Base-by-base conservation (phyloP, 257 asterid species). In the Capsicum chinense region DNA sequence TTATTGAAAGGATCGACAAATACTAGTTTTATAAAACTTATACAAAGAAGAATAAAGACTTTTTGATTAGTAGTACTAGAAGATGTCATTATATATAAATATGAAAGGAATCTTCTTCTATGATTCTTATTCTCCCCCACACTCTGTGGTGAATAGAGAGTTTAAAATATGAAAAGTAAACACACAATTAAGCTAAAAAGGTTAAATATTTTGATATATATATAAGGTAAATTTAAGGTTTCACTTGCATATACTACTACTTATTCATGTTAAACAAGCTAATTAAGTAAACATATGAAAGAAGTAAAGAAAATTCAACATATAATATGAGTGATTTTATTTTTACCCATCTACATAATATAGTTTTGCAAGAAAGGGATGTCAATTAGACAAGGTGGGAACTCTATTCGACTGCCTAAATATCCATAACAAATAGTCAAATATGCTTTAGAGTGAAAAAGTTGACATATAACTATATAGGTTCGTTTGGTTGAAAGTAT, bases 351-450 rank as follows among this genome's bases (percentile, higher is more conserved):
- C 3, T n/a, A 60, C 9, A 19, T 4, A 60, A 1, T 60, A 21
- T 19, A 9, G 0, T 4, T 9, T 63, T 62, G 21, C 9, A 63
- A 0, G 1, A 0, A 21, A 63, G 9, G 1, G 0, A 63, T 10
- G 0, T 4, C 35, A 62, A 60, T n/a, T 0, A 13, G 6, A 0
- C 1, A 19, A 19, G 26, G 0, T 4, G 0, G 14, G 14, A 60
- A 60, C 67, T 60, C 7, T 39, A 39, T 39, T 39, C 42, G 42
- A 39, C 42, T 39, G 42, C 42, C 42, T 2, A 39, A 39, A 39
- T 2, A 39, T 4, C 42, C 3, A 39, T 39, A 39, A 3, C 44
- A 39, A 39, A 54, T 54, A 54, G 11, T 39, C 44, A 39, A 39
- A 54, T 54, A 54, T 54, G 57, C 14, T 9, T 10, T 52, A 52